Evolutionary conservation across 208 protist species (phyloP).

Genomic region (Leishmania arabica): DNA sequence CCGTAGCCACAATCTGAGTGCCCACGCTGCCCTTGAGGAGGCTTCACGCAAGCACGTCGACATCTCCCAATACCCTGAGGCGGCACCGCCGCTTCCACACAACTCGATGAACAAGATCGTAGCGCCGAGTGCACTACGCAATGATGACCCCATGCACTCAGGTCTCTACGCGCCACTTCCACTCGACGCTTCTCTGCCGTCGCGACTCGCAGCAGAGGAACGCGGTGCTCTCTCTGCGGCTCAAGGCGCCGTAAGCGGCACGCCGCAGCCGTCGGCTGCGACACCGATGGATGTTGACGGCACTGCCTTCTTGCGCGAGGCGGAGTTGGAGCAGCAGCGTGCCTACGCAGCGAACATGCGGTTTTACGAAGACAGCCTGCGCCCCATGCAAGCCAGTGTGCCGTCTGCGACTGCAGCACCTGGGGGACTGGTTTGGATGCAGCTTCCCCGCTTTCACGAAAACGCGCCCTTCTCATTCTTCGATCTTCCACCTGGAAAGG

Average conservation of each 20-base stretch:
- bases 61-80: conserved; percentile 29
- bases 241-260: background rate
- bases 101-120: conserved; percentile 68
- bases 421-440: conserved; percentile 68
- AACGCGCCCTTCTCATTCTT: conserved; percentile 51
- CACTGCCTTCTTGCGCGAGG: conserved; percentile 68
- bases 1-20: conserved; percentile 23
- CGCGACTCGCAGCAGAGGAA: conserved; percentile 17
- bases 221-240: background rate
- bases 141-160: conserved; percentile 10
- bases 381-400: background rate
- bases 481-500: conserved; percentile 65
- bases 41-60: conserved; percentile 40
- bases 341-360: conserved; percentile 54
- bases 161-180: conserved; percentile 29
- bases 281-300: conserved; percentile 42
- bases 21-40: conserved; percentile 41
- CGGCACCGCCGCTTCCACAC: conserved; percentile 43
- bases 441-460: conserved; percentile 73
- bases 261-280: background rate
- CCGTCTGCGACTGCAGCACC: conserved; percentile 1
- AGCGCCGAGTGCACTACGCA: conserved; percentile 1
- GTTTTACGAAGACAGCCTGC: conserved; percentile 60
- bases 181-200: conserved; percentile 32
- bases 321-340: conserved; percentile 42